Evolutionary conservation across 1,284 basidiomycete species (phyloP).

Genomic region (Garcileccinum viscosum): DNA sequence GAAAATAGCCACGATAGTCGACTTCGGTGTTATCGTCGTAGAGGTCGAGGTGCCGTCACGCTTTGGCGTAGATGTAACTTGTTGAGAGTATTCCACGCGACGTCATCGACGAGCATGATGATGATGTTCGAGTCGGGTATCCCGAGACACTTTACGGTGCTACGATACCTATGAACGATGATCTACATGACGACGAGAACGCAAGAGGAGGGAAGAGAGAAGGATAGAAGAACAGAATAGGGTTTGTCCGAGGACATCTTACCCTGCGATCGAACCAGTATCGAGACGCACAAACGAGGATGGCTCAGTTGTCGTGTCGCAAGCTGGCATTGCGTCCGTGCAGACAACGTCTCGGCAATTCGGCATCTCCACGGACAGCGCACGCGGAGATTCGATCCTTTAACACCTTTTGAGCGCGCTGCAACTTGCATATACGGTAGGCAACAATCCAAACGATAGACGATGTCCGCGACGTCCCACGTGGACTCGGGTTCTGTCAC

Average conservation of each 20-base stretch:
- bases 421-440: conserved; percentile 54
- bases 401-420: conserved; percentile 15
- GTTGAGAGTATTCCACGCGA: conserved; percentile 93
- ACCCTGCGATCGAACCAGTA: conserved; percentile 99
- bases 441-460: conserved; percentile 13
- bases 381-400: conserved; percentile 34
- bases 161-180: conserved; percentile 75
- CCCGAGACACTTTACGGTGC: conserved; percentile 96
- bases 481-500: conserved; percentile 59
- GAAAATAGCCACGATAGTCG: conserved; percentile 94
- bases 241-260: no score
- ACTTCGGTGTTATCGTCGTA: conserved; percentile 98
- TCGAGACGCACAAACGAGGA: conserved; percentile 90
- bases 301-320: conserved; percentile 96
- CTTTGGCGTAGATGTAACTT: conserved; percentile 90
- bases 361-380: conserved; percentile 20
- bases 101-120: conserved; percentile 98
- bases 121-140: conserved; percentile 99
- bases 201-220: no score
- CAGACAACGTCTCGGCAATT: conserved; percentile 30
- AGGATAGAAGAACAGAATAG: no score
- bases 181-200: conserved; percentile 5
- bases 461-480: conserved; percentile 11
- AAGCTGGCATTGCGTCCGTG: conserved; percentile 38
- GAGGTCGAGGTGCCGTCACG: conserved; percentile 81